Conservation (phyloP, 768 basidiomycete species). For the Tephrocybe rancida region DNA sequence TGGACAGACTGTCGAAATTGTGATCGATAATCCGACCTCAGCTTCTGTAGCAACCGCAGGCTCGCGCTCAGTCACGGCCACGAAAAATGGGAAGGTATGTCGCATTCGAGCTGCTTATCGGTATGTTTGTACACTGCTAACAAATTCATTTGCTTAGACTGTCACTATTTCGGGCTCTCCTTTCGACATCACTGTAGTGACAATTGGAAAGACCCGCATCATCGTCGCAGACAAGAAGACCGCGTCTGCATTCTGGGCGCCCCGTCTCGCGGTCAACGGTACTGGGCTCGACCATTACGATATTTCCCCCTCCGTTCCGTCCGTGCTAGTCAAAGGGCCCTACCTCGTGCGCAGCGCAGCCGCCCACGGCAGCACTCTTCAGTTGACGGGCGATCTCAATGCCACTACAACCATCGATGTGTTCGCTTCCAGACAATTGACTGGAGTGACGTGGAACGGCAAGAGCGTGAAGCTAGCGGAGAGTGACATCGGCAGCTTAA, state of each 20-base stretch:
- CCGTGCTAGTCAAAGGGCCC: conserved; percentile 34
- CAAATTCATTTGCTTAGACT: conserved; percentile 25
- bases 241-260: conserved; percentile 64
- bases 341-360: conserved; percentile 35
- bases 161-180: conserved; percentile 48
- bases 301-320: conserved; percentile 25
- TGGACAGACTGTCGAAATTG: conserved; percentile 36
- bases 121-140: neutral
- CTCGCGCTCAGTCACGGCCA: conserved; percentile 23
- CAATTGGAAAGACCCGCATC: conserved; percentile 48
- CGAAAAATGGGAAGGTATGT: conserved; percentile 18
- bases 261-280: conserved; percentile 38
- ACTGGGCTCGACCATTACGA: conserved; percentile 28
- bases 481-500: conserved; percentile 30
- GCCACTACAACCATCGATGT: conserved; percentile 52
- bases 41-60: conserved; percentile 18
- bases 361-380: conserved; percentile 22
- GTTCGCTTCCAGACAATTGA: conserved; percentile 48
- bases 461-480: conserved; percentile 29
- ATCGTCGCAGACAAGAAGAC: conserved; percentile 61
- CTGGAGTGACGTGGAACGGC: conserved; percentile 64
- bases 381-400: conserved; percentile 57
- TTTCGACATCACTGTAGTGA: conserved; percentile 36
- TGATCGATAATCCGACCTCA: conserved; percentile 10
- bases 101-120: neutral